Conservation (phyloP, 2,329 filamentous ascomycete species). For the Cercospora brassicicola region DNA sequence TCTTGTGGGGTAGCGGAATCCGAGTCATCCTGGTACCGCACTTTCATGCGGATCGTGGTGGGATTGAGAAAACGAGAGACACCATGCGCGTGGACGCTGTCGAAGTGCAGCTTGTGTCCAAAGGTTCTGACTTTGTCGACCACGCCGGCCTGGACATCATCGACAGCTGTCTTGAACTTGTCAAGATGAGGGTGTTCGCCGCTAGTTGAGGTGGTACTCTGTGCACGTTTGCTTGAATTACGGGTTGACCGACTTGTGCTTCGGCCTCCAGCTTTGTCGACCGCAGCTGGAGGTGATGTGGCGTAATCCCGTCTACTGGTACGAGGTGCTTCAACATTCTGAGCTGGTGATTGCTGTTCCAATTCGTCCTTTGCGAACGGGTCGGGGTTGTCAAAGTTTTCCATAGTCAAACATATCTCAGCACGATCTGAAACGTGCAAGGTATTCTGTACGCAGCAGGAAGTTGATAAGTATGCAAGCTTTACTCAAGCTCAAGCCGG, state of each 20-base stretch:
- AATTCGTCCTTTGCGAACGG: conserved; percentile 13
- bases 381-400: conserved; percentile 17
- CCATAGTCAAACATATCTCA: conserved; percentile 10
- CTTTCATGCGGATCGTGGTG: conserved; percentile 24
- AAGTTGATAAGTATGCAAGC: conserved; percentile 1
- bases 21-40: conserved; percentile 16
- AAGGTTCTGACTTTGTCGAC: conserved; percentile 20
- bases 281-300: neutral
- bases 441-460: neutral
- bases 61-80: conserved; percentile 23
- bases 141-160: conserved; percentile 19
- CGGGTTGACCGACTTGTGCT: conserved; percentile 4
- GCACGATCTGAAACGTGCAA: neutral
- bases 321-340: neutral
- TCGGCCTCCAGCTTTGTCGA: neutral
- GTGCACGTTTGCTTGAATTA: neutral
- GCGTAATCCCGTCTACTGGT: neutral
- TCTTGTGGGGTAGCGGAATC: conserved; percentile 9
- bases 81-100: conserved; percentile 21
- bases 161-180: conserved; percentile 20
- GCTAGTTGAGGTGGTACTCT: neutral
- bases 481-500: conserved; percentile 8
- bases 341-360: neutral
- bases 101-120: conserved; percentile 15
- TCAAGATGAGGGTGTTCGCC: conserved; percentile 12